phyloP scores from a whole-genome alignment of 2,329 filamentous ascomycete species.

The Exophiala sp. region DNA sequence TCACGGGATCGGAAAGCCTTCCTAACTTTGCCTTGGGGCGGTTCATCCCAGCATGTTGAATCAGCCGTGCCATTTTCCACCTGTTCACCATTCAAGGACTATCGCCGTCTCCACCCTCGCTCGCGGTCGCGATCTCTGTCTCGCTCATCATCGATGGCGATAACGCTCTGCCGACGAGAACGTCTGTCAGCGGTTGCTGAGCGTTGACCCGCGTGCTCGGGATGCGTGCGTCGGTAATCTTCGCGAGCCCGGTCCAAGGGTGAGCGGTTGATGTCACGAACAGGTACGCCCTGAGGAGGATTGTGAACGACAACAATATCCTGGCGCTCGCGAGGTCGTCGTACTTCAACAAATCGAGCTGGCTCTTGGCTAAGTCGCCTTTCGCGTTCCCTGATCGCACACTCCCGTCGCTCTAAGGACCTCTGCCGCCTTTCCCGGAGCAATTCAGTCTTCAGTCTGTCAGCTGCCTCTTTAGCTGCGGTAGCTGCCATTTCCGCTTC shows the following conservation, averaged over 20 bases:
- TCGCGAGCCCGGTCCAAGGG: constrained; percentile 20
- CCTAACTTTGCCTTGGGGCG: no score
- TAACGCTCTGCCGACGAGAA: constrained; percentile 13
- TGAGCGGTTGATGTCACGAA: constrained; percentile 4
- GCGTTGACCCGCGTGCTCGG: constrained; percentile 3
- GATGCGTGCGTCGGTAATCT: constrained; percentile 14
- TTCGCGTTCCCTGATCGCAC: constrained; percentile 10
- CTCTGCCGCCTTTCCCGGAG: constrained; percentile 14
- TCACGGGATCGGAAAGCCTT: no score
- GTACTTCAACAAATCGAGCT: constrained; percentile 11
- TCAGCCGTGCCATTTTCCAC: no score
- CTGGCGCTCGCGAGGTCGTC: constrained; percentile 10
- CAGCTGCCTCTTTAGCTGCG: constrained; percentile 9
- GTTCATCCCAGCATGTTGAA: no score
- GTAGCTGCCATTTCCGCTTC: constrained; percentile 19
- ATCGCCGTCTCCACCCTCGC: constrained; percentile 11
- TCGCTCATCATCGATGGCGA: constrained; percentile 14
- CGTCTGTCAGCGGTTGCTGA: constrained; percentile 9
- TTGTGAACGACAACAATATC: constrained; percentile 22
- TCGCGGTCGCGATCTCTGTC: neutral
- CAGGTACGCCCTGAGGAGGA: neutral
- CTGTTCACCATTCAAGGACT: no score
- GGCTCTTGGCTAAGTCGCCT: constrained; percentile 9
- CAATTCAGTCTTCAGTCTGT: constrained; percentile 13
- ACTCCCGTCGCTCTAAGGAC: constrained; percentile 19